Evolutionary conservation across 768 basidiomycete species (phyloP).

Genomic region (Pleurotus pulmonarius): DNA sequence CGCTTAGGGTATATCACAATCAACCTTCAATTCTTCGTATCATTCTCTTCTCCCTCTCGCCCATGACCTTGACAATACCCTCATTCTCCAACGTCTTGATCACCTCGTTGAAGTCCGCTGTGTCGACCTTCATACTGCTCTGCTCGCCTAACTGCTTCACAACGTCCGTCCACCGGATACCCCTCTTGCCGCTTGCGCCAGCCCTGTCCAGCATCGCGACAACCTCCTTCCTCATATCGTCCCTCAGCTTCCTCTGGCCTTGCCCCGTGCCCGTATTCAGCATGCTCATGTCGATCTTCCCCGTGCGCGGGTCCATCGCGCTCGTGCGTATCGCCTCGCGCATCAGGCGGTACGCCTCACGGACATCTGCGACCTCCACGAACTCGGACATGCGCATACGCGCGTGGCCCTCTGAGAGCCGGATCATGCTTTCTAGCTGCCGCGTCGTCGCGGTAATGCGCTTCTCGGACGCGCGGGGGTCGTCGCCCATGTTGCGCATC

Average conservation of each 20-base stretch:
- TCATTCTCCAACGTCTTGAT: conserved; percentile 79
- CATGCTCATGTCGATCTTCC: conserved; percentile 95
- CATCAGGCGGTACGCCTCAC: conserved; percentile 93
- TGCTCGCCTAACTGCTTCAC: conserved; percentile 76
- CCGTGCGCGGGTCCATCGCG: conserved; percentile 94
- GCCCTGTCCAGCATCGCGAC: conserved; percentile 55
- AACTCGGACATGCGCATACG: conserved; percentile 90
- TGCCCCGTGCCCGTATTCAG: conserved; percentile 91
- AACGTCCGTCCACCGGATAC: conserved; percentile 82
- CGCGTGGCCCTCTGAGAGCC: conserved; percentile 93
- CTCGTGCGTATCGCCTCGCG: conserved; percentile 92
- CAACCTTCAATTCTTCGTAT: conserved; percentile 63
- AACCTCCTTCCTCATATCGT: conserved; percentile 88
- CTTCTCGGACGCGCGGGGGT: conserved; percentile 83
- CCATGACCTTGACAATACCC: conserved; percentile 80
- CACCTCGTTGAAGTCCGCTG: conserved; percentile 78
- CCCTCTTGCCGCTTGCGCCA: conserved; percentile 47
- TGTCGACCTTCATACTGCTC: conserved; percentile 77
- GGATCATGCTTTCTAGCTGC: conserved; percentile 96
- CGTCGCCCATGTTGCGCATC: conserved; percentile 88
- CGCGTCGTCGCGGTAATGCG: conserved; percentile 98
- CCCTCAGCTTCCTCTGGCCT: conserved; percentile 79
- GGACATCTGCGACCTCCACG: conserved; percentile 84
- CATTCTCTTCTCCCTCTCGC: conserved; percentile 81
- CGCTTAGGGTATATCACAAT: background rate